phyloP scores from a whole-genome alignment of 1,284 basidiomycete species.

The Tilletiaria anomala region DNA sequence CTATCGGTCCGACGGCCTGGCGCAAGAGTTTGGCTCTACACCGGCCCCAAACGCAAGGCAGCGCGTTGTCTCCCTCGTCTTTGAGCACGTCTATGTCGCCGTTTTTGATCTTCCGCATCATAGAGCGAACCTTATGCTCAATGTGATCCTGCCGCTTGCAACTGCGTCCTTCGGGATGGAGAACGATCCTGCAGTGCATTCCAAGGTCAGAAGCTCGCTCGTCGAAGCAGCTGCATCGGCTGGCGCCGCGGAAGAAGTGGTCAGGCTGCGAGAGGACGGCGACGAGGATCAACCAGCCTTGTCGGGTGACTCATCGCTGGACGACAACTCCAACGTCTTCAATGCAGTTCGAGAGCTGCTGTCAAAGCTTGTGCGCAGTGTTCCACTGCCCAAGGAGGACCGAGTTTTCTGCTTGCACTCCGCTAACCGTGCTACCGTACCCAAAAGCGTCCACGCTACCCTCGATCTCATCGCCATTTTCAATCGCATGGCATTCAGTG shows the following conservation, averaged over 20 bases:
- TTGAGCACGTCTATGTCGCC: constrained; percentile 28
- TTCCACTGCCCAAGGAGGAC: background rate
- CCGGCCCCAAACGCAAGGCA: constrained; percentile 11
- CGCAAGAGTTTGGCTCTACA: background rate
- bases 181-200: constrained; percentile 14
- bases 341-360: constrained; percentile 3
- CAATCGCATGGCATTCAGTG: constrained; percentile 32
- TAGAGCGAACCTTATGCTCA: constrained; percentile 20
- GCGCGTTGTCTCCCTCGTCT: constrained; percentile 21
- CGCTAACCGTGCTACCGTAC: background rate
- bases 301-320: background rate
- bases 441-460: constrained; percentile 7
- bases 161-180: constrained; percentile 19
- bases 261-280: background rate
- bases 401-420: background rate
- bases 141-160: constrained; percentile 26
- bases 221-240: constrained; percentile 23
- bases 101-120: constrained; percentile 28
- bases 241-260: constrained; percentile 1
- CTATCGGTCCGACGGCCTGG: constrained; percentile 10
- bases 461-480: constrained; percentile 33
- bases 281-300: background rate
- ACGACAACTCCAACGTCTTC: constrained; percentile 2
- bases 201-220: constrained; percentile 17
- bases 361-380: constrained; percentile 1